Percentiles rank a stretch among this genome's conserved stretches.
These are phyloP conservation scores for Botrytis deweyae DNA, from an alignment of 2,329 filamentous ascomycete genomes.

Conservation along the genomic window DNA sequence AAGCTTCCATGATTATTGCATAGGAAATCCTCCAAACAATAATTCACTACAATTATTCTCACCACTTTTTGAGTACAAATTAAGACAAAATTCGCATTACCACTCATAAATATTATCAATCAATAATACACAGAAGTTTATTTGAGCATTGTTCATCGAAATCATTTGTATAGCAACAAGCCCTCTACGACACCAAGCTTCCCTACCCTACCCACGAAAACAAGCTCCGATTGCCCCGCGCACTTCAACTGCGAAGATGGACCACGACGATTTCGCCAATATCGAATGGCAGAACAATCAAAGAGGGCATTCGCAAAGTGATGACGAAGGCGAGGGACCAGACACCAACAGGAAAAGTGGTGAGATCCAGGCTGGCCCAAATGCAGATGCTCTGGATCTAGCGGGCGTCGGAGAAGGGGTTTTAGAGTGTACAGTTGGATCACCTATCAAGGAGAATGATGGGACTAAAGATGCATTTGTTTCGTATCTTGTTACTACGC, in stretches of 20 bases:
- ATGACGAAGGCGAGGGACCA: constrained; percentile 36
- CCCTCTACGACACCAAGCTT: neutral
- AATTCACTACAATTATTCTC: constrained; percentile 15
- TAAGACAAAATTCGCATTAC: constrained; percentile 11
- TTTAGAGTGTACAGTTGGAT: constrained; percentile 78
- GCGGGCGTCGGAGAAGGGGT: constrained; percentile 68
- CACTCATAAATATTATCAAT: neutral
- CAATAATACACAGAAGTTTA: neutral
- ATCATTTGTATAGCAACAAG: neutral
- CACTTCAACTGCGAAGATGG: constrained; percentile 33
- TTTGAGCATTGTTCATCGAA: neutral
- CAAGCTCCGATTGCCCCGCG: constrained; percentile 23
- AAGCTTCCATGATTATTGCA: constrained; percentile 17
- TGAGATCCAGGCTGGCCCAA: constrained; percentile 36
- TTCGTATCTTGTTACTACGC: constrained; percentile 89
- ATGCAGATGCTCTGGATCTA: constrained; percentile 49
- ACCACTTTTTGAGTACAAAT: constrained; percentile 18
- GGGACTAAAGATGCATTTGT: constrained; percentile 96
- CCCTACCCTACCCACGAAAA: neutral
- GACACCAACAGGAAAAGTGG: constrained; percentile 22
- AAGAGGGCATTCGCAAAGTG: constrained; percentile 48
- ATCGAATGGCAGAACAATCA: constrained; percentile 70
- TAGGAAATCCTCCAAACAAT: neutral
- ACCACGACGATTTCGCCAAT: constrained; percentile 71
- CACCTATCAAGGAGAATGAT: constrained; percentile 91